These are phyloP conservation scores for Boletus barrowsii DNA, from an alignment of 768 basidiomycete genomes.

Conservation along the genomic window DNA sequence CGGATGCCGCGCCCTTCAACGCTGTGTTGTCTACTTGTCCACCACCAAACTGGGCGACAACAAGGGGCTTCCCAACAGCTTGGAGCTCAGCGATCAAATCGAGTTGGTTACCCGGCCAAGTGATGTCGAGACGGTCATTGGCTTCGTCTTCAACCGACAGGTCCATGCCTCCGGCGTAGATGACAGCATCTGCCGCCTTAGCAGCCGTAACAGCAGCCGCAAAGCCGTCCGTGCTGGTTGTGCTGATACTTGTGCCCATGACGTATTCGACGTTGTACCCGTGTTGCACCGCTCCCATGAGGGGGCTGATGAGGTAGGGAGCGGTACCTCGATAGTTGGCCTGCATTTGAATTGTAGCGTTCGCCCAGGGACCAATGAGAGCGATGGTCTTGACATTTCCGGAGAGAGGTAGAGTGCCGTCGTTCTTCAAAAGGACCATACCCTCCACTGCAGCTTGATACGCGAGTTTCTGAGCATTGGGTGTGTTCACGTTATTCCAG, in stretches of 20 bases:
- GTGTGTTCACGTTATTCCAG: constrained; percentile 49
- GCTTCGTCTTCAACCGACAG: too few species aligned
- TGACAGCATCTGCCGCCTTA: constrained; percentile 44
- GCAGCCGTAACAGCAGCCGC: constrained; percentile 51
- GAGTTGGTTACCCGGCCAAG: constrained; percentile 57
- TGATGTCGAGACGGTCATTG: constrained; percentile 45
- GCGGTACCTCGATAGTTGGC: constrained; percentile 56
- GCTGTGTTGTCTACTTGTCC: constrained; percentile 51
- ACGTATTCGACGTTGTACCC: constrained; percentile 46
- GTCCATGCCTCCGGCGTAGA: constrained; percentile 56
- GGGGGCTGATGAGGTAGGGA: constrained; percentile 53
- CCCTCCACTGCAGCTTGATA: constrained; percentile 51
- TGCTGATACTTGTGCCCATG: constrained; percentile 40
- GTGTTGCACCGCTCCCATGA: constrained; percentile 45
- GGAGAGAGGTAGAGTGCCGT: constrained; percentile 53
- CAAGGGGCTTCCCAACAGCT: constrained; percentile 46
- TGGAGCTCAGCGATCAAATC: constrained; percentile 45
- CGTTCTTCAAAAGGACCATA: constrained; percentile 62
- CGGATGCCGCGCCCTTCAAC: constrained; percentile 43
- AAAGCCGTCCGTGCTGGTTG: constrained; percentile 43
- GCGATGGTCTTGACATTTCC: constrained; percentile 46
- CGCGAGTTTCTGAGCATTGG: constrained; percentile 46
- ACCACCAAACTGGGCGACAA: constrained; percentile 55
- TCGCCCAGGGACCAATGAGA: constrained; percentile 57
- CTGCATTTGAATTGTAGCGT: constrained; percentile 54